Evolutionary conservation across 495 filamentous ascomycete species (phyloP).

Genomic region (Lindgomyces ingoldianus): DNA sequence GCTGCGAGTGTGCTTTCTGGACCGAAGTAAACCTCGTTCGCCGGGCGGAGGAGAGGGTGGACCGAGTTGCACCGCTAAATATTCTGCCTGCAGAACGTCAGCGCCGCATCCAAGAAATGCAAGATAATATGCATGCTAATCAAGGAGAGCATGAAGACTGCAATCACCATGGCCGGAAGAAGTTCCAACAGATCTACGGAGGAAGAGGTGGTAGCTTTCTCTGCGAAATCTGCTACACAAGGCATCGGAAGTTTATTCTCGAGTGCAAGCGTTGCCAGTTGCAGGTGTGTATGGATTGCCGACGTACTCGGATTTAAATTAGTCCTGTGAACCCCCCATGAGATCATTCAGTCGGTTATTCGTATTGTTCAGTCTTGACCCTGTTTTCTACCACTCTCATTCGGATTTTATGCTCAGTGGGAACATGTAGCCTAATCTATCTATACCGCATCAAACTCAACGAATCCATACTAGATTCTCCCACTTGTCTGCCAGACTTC

Average conservation of each 20-base stretch:
- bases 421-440: no score
- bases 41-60: slow-evolving; percentile 13
- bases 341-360: no score
- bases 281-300: slow-evolving; percentile 11
- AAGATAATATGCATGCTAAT: slow-evolving; percentile 6
- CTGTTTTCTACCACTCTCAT: no score
- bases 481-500: no score
- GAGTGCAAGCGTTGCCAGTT: slow-evolving; percentile 7
- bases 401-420: no score
- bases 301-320: slow-evolving; percentile 12
- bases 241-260: slow-evolving; percentile 14
- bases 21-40: slow-evolving; percentile 6
- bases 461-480: no score
- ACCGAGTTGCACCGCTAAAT: not conserved
- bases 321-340: no score
- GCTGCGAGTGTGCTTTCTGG: slow-evolving; percentile 12
- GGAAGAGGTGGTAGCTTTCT: not conserved
- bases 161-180: slow-evolving; percentile 1
- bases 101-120: not conserved
- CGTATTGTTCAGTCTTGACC: no score
- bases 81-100: slow-evolving; percentile 7
- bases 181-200: not conserved
- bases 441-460: no score
- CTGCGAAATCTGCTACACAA: slow-evolving; percentile 18
- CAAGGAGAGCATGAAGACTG: slow-evolving; percentile 6